phyloP scores from a whole-genome alignment of 2,329 filamentous ascomycete species.

The Clonostachys byssicola region DNA sequence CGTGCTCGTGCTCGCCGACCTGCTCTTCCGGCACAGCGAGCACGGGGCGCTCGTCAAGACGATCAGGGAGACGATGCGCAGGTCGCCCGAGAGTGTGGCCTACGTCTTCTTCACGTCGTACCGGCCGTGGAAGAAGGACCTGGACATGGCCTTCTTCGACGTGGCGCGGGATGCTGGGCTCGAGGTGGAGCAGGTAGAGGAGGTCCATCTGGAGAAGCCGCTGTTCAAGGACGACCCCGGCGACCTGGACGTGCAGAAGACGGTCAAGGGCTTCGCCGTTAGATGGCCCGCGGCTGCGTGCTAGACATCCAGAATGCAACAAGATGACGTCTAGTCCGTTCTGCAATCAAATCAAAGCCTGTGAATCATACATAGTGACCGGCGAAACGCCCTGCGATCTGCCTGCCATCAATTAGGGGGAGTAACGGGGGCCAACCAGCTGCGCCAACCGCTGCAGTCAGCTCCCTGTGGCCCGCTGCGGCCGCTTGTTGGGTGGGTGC shows the following conservation, averaged over 20 bases:
- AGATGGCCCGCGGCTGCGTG: conserved; percentile 50
- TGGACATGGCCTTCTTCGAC: conserved; percentile 85
- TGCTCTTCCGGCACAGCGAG: conserved; percentile 88
- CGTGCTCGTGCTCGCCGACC: conserved; percentile 78
- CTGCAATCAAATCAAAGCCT: too few relatives aligned
- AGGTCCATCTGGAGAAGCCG: conserved; percentile 77
- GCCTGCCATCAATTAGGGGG: too few relatives aligned
- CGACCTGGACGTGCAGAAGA: conserved; percentile 75
- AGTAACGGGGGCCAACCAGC: too few relatives aligned
- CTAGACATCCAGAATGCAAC: neutral
- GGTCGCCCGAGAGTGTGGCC: conserved; percentile 52
- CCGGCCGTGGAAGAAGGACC: conserved; percentile 81
- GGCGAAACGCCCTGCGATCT: too few relatives aligned
- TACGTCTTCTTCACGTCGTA: conserved; percentile 95
- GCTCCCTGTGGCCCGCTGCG: too few relatives aligned
- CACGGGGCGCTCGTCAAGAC: conserved; percentile 74
- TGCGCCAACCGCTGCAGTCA: too few relatives aligned
- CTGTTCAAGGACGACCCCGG: conserved; percentile 89
- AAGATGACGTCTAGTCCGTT: neutral
- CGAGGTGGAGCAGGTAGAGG: conserved; percentile 72
- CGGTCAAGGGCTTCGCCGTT: conserved; percentile 75
- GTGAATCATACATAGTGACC: too few relatives aligned
- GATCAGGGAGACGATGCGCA: conserved; percentile 61
- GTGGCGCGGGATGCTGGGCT: conserved; percentile 68
- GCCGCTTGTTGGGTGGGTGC: too few relatives aligned